Evolutionary conservation across 192 early-diverging fungal genomes (phyloP).

Genomic region (Diversispora epigaea): DNA sequence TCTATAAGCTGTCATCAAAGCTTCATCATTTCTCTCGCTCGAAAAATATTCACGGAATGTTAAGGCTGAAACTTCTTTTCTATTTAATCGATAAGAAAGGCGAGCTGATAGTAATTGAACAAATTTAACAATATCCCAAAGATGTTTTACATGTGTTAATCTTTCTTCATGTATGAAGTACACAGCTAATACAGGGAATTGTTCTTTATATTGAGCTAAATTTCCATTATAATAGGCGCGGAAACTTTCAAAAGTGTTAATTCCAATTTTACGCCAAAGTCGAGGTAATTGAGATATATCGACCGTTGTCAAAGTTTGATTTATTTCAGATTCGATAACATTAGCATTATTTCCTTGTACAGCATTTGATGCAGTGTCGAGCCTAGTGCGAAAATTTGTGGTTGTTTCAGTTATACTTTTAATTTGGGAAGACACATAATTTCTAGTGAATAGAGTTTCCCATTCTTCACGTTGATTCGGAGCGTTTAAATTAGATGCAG

Average conservation of each 20-base stretch:
- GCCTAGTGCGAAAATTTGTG: neutral
- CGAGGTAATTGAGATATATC: conserved; percentile 2
- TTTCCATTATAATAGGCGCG: neutral
- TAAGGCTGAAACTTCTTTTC: conserved; percentile 11
- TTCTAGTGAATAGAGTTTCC: neutral
- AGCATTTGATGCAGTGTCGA: neutral
- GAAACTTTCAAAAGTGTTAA: conserved; percentile 11
- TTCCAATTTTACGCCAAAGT: conserved; percentile 28
- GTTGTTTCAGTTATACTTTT: neutral
- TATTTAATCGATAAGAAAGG: conserved; percentile 17
- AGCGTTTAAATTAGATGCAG: neutral
- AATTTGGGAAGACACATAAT: neutral
- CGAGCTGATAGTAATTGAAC: neutral
- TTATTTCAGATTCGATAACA: conserved; percentile 2
- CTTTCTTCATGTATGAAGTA: conserved; percentile 25
- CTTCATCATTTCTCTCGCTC: neutral
- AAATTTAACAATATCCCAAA: conserved; percentile 26
- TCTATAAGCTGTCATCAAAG: neutral
- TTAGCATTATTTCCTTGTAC: neutral
- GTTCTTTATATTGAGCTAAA: neutral
- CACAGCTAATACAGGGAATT: conserved; percentile 9
- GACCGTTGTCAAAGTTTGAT: conserved; percentile 6
- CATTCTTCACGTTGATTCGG: conserved; percentile 5
- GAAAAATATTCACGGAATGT: conserved; percentile 30
- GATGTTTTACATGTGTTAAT: neutral